Percentiles rank a stretch among this genome's conserved stretches.
phyloP scores from a whole-genome alignment of 306 rosid genomes.

The Dryas drummondii region DNA sequence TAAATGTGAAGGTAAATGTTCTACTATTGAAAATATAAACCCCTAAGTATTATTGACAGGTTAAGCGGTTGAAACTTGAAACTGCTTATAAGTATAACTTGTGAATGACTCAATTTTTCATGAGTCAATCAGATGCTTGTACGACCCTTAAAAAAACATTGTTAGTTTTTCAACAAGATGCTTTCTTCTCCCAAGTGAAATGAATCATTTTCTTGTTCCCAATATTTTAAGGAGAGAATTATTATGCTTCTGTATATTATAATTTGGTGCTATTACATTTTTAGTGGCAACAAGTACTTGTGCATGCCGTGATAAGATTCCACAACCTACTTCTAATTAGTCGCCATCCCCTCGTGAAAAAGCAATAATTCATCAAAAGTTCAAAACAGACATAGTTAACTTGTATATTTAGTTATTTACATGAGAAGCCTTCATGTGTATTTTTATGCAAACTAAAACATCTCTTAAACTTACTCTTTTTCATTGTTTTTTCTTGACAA shows the following conservation, averaged over 20 bases:
- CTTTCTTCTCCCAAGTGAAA: constrained; percentile 11
- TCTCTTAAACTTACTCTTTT: too few relatives aligned
- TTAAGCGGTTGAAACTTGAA: background rate
- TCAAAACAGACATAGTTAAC: too few relatives aligned
- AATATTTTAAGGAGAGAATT: background rate
- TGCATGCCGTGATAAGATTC: background rate
- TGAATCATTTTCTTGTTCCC: constrained; percentile 4
- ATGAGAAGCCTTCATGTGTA: too few relatives aligned
- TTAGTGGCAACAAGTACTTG: background rate
- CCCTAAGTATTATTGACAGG: background rate
- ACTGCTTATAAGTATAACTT: background rate
- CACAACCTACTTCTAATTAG: background rate
- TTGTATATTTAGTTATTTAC: too few relatives aligned
- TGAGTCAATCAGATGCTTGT: background rate
- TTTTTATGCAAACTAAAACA: too few relatives aligned
- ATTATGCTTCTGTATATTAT: background rate
- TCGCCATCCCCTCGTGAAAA: background rate
- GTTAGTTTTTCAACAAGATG: background rate
- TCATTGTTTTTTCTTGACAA: too few relatives aligned
- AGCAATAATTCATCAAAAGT: background rate
- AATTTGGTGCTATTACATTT: background rate
- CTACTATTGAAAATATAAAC: too few relatives aligned
- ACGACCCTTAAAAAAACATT: background rate
- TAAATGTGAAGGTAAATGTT: too few relatives aligned
- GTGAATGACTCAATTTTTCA: background rate